Conservation (phyloP, 2,329 filamentous ascomycete genomes). For the Trichoderma harzianum region DNA sequence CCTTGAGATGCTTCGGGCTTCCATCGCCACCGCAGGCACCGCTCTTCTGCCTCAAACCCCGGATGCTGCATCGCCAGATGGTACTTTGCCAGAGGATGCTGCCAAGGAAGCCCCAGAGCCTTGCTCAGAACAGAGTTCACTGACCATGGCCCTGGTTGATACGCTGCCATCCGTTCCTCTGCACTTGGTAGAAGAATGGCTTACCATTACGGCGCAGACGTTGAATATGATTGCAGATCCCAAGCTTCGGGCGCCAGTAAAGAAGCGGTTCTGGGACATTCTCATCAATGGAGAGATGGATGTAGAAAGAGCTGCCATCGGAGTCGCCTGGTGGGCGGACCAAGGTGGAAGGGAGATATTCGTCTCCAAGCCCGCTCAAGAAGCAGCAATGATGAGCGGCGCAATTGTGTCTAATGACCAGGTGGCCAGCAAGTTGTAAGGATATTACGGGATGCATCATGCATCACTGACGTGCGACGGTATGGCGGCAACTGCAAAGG, state of each 20-base stretch:
- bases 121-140: conserved; percentile 74
- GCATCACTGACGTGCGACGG: not conserved
- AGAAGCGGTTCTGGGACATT: conserved; percentile 74
- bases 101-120: conserved; percentile 29
- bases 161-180: conserved; percentile 71
- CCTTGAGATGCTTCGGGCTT: conserved; percentile 70
- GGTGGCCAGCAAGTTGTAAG: conserved; percentile 27
- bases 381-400: conserved; percentile 52
- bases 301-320: conserved; percentile 73
- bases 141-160: conserved; percentile 75
- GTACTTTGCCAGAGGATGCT: conserved; percentile 32
- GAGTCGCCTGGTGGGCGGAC: conserved; percentile 81
- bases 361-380: conserved; percentile 28
- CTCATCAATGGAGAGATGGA: conserved; percentile 83
- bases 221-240: conserved; percentile 62
- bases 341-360: conserved; percentile 53
- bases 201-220: conserved; percentile 66
- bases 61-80: conserved; percentile 30
- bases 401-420: conserved; percentile 39
- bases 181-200: conserved; percentile 72
- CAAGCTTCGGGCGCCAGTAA: conserved; percentile 60
- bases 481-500: not conserved
- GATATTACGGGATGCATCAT: not conserved
- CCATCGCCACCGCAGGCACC: conserved; percentile 51
- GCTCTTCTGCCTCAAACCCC: conserved; percentile 36